These are phyloP conservation scores for Aspergillus saccharolyticus DNA, from an alignment of 495 filamentous ascomycete species.

Conservation along the genomic window DNA sequence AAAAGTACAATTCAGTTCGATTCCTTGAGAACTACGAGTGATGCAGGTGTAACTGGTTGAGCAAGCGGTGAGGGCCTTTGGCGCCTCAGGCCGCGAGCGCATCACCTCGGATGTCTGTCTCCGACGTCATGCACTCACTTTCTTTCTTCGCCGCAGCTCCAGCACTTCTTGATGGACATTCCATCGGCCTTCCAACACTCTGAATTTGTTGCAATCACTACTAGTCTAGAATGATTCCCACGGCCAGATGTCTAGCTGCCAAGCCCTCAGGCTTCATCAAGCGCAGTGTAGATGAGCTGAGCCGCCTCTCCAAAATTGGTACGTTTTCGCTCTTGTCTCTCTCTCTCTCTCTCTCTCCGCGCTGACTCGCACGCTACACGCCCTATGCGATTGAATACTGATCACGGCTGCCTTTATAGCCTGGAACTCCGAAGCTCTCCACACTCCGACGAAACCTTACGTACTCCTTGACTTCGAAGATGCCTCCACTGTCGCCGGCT, in stretches of 20 bases:
- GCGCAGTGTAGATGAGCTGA: conserved; percentile 61
- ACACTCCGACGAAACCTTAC: conserved; percentile 45
- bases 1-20: too few relatives aligned
- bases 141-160: neutral
- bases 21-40: too few relatives aligned
- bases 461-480: conserved; percentile 56
- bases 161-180: neutral
- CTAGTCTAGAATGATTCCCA: conserved; percentile 42
- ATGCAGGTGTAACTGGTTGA: neutral
- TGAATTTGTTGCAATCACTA: neutral
- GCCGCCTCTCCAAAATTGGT: conserved; percentile 56
- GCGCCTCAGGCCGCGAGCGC: neutral
- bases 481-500: conserved; percentile 53
- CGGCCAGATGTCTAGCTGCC: conserved; percentile 43
- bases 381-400: too few relatives aligned
- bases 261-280: conserved; percentile 51
- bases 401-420: conserved; percentile 26
- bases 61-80: neutral
- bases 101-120: neutral
- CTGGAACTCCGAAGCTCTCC: conserved; percentile 45
- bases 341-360: neutral
- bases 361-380: too few relatives aligned
- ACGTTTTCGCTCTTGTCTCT: conserved; percentile 14
- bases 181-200: neutral
- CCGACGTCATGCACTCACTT: neutral